Conservation (phyloP, 495 filamentous ascomycete species). For the Emericellopsis terricola region DNA sequence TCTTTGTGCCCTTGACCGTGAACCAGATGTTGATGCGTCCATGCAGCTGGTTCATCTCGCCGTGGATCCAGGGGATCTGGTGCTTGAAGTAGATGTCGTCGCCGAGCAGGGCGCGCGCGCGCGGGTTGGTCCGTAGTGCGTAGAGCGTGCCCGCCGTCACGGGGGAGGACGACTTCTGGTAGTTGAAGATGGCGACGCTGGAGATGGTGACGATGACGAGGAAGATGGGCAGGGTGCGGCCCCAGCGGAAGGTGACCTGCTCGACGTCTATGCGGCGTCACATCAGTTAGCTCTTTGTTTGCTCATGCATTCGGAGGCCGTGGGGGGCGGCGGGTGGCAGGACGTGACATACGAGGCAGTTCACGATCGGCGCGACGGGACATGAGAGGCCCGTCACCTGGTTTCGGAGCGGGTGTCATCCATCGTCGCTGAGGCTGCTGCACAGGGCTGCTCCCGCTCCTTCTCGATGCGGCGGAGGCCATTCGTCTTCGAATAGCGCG, state of each 20-base stretch:
- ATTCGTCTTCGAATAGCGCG: neutral
- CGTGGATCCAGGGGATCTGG: slow-evolving; percentile 83
- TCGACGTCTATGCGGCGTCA: slow-evolving; percentile 16
- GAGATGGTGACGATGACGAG: slow-evolving; percentile 39
- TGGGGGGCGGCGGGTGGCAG: neutral
- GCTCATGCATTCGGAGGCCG: too few relatives aligned
- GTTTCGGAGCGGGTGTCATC: slow-evolving; percentile 26
- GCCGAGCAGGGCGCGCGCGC: slow-evolving; percentile 59
- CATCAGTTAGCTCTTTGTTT: neutral
- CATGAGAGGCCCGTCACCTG: slow-evolving; percentile 52
- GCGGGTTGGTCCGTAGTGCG: slow-evolving; percentile 61
- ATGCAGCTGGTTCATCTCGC: slow-evolving; percentile 86
- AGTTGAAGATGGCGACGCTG: slow-evolving; percentile 87
- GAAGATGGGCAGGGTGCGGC: slow-evolving; percentile 35
- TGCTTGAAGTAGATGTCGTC: slow-evolving; percentile 85
- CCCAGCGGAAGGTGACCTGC: slow-evolving; percentile 19
- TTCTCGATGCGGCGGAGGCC: neutral
- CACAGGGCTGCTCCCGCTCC: neutral
- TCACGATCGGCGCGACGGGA: slow-evolving; percentile 66
- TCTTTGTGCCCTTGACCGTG: slow-evolving; percentile 67
- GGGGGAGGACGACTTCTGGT: slow-evolving; percentile 74
- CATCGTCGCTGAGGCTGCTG: slow-evolving; percentile 11
- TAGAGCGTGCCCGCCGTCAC: slow-evolving; percentile 78
- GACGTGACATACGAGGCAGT: slow-evolving; percentile 38
- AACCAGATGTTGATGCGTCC: slow-evolving; percentile 79